Evolutionary conservation across 225 moss, liverwort and hornwort species (phyloP), one percentile per base, ranked within the genome.

Genomic region (Bryoerythrophyllum caledonicum): DNA sequence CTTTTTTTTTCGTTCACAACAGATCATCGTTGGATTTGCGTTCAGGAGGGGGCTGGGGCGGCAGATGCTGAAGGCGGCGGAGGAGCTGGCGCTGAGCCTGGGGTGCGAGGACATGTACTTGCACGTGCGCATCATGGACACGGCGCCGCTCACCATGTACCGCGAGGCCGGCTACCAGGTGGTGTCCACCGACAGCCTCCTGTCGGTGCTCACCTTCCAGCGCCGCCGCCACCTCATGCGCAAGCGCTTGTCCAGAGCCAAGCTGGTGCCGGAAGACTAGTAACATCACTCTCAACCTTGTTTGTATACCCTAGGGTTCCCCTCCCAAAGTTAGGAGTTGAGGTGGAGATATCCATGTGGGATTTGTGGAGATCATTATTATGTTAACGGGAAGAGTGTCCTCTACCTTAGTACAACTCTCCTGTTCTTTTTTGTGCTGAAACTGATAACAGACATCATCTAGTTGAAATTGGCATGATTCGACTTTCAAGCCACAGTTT

Each of bases 151-250:
- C 37, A 93, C 86, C 68, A 93, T 97, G 96, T 97, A 97, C 65
- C 79, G 73, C 65, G 78, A 83, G 72, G 96, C 96, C 44, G 81
- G 92, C 0, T 97, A 93, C 63, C 90, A 94, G 69, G 85, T 94
- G 46, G 82, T 93, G 61, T 91, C 88, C 74, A 94, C 91, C 0
- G 96, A 97, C 63, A 97, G 87, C 73, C 74, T 97, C 49, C 63
- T 97, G 16, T 89, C 90, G 32, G 87, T 97, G 37, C 76, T 97
- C 65, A 91, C 87, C 8, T 87, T 97, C 41, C 94, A 97, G 76
- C 86, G 96, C 12, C 91, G 96, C 60, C 92, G 94, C 5, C 82
- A 97, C 76, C 89, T 97, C 40, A 92, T 96, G 96, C 91, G 83
- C 81, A 96, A 96, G 68, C 86, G 82, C 68, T 70, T 89, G 68